phyloP scores from a whole-genome alignment of 495 filamentous ascomycete genomes.

The Tuber umbilicatum region DNA sequence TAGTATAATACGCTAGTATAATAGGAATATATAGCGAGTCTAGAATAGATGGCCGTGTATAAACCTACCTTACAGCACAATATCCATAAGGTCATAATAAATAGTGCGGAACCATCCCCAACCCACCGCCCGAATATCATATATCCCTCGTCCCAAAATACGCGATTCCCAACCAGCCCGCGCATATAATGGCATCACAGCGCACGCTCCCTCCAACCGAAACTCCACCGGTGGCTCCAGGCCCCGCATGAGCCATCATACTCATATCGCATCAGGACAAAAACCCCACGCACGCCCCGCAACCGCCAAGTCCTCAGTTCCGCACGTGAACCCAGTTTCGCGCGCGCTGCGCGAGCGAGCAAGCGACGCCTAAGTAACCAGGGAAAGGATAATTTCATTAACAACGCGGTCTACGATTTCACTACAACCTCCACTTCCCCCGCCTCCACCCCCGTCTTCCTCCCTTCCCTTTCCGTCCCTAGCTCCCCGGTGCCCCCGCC shows the following conservation, averaged over 20 bases:
- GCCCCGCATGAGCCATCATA: background rate
- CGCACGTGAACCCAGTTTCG: background rate
- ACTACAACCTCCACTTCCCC: background rate
- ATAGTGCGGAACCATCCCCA: background rate
- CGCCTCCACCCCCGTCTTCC: background rate
- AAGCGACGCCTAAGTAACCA: background rate
- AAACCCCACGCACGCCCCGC: background rate
- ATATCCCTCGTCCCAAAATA: background rate
- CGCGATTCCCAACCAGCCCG: background rate
- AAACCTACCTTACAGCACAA: background rate
- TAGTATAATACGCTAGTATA: no score
- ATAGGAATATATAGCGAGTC: background rate
- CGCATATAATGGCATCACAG: background rate
- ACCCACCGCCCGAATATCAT: background rate
- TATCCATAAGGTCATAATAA: background rate
- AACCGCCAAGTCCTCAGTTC: background rate
- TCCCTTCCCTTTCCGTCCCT: no score
- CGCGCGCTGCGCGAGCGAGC: background rate
- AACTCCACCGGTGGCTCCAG: background rate
- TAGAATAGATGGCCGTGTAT: background rate
- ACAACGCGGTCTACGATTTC: background rate
- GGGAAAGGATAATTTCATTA: background rate
- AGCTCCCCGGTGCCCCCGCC: background rate
- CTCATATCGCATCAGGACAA: background rate
- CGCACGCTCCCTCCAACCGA: background rate